Base-by-base conservation (phyloP, 352 stramenopile genomes). In the Pythium monospermum region DNA sequence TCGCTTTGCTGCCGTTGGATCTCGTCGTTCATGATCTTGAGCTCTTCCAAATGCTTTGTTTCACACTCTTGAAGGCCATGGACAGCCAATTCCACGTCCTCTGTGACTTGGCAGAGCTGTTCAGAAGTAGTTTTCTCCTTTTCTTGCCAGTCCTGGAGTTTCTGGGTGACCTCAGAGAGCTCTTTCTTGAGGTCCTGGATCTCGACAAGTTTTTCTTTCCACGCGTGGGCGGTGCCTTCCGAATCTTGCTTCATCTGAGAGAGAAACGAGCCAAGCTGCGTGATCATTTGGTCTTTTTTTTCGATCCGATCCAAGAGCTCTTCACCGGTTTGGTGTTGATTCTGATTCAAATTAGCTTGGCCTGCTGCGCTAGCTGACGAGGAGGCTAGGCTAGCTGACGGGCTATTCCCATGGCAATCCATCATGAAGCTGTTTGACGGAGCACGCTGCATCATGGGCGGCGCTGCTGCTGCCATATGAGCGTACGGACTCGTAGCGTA, bases 241-340 rank as follows among this genome's bases (percentile, higher is more conserved):
- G 74, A 80, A 15, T 88, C 74, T 32, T 86, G 77, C 51, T 88
- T 79, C 70, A 88, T 85, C 36, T 88, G 77, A 1, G 73, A 64
- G 5, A 88, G 47, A n/a, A 88, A 79, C 0, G 72, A 80, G 12
- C 74, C 74, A n/a, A 88, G 59, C 31, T 88, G 77, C 1, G 68
- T 59, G 13, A 88, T 66, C 56, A 86, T 83, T 21, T 83, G 71
- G 1, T 79, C 74, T 46, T 81, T 85, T 57, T 81, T 84, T 32
- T 87, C 68, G 13, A 71, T 59, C 0, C 67, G 56, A 16, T 61
- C 48, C 32, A 68, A 49, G 1, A 73, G 33, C 37, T 62, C 57
- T 21, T 56, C 54, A 1, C 49, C 46, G 12, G 33, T 30, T 25
- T 47, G n/a, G n/a, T n/a, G n/a, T n/a, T n/a, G n/a, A n/a, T n/a